Evolutionary conservation across 2,329 filamentous ascomycete species (phyloP), one percentile per base, ranked within the genome.

Genomic region (Reticulascus tulasneorum): DNA sequence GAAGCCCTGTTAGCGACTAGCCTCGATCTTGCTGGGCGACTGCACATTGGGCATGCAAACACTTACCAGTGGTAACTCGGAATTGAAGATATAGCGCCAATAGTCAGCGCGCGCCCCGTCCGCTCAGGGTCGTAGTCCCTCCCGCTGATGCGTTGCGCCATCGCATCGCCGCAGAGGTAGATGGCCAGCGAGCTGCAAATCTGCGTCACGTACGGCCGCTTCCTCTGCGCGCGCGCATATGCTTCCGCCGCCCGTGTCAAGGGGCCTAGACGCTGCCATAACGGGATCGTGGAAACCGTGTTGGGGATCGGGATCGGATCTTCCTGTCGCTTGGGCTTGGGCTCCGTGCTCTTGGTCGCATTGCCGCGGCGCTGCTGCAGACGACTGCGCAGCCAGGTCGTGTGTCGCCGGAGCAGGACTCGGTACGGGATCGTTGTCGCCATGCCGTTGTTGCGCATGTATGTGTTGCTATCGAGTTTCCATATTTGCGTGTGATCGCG

Each of bases 21-120:
- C 28, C n/a, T 10, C 13, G 15, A 5, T 23, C 12, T 13, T 9
- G 15, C 12, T n/a, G 15, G 12, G 16, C 28, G 16, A 21, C 9
- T 12, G 8, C 15, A 6, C 11, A 11, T 9, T 20, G 28, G n/a
- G 8, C 5, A 24, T 23, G 19, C 16, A 32, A 20, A 9, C 7
- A 52, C 72, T 45, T 71, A 94, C 89, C 89, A 95, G 50, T 78
- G 77, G 56, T 90, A 95, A 29, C 75, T 77, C 1, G 90, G 90
- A 40, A 95, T 86, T 13, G 83, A 80, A 9, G 76, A 77, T 30
- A 83, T 64, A 3, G 75, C 79, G 4, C 88, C 88, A 38, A 95
- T 91, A 4, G 79, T 55, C 51, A 95, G 61, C 38, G 86, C 82
- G 34, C 89, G 72, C 37, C 75, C 55, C 0, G 87, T 91, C 28